Evolutionary conservation across 345 rosid species (phyloP).

Genomic region (Turnera subulata): DNA sequence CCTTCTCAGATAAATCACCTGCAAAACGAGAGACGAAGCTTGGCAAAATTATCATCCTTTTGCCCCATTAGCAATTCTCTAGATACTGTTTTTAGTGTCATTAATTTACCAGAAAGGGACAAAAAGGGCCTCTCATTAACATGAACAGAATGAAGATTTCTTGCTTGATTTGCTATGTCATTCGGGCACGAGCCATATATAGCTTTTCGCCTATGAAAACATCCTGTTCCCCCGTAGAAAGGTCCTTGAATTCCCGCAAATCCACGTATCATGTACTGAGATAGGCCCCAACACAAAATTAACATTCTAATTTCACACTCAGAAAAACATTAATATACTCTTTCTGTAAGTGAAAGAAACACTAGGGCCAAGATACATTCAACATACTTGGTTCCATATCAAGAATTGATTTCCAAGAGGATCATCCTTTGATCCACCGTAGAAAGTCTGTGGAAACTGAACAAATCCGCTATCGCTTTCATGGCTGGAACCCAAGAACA

Average conservation of each 20-base stretch:
- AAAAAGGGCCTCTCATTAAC: conserved; percentile 3
- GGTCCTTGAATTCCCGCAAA: conserved; percentile 55
- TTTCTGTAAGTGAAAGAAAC: too few species aligned
- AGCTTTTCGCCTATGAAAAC: conserved; percentile 60
- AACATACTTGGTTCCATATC: too few species aligned
- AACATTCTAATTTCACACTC: too few species aligned
- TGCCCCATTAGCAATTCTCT: too few species aligned
- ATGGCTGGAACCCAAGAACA: conserved; percentile 23
- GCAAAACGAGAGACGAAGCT: neutral
- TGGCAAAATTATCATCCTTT: too few species aligned
- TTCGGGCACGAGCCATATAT: conserved; percentile 46
- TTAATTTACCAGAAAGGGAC: too few species aligned
- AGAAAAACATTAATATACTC: too few species aligned
- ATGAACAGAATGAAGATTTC: conserved; percentile 10
- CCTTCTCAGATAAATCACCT: conserved; percentile 23
- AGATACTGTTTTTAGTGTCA: too few species aligned
- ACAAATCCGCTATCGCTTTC: conserved; percentile 36
- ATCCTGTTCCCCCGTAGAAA: conserved; percentile 48
- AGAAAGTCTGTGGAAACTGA: conserved; percentile 48
- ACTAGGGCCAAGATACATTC: too few species aligned
- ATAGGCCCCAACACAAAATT: neutral
- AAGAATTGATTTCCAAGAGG: conserved; percentile 4
- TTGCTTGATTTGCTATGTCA: conserved; percentile 13
- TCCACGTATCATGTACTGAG: conserved; percentile 35
- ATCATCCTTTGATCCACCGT: conserved; percentile 31